phyloP scores from a whole-genome alignment of 2,329 filamentous ascomycete genomes.

The Setomelanomma holmii region DNA sequence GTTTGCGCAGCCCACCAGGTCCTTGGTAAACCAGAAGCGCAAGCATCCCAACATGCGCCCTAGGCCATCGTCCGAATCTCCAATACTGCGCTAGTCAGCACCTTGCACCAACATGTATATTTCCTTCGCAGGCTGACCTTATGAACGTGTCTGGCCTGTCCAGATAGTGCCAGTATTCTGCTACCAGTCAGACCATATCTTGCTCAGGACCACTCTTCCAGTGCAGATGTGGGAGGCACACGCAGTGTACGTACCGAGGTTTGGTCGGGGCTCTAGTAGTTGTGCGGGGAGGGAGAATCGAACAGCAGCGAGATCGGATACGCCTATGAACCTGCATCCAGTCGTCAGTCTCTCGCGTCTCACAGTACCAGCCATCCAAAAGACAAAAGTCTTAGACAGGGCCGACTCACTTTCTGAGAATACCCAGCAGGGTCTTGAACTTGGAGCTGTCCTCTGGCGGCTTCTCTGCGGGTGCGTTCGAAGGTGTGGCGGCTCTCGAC shows the following conservation, averaged over 20 bases:
- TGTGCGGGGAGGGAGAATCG: slow-evolving; percentile 96
- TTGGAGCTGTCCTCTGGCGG: slow-evolving; percentile 81
- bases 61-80: slow-evolving; percentile 87
- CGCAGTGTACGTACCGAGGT: slow-evolving; percentile 67
- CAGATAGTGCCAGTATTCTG: slow-evolving; percentile 98
- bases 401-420: slow-evolving; percentile 77
- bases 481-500: slow-evolving; percentile 46
- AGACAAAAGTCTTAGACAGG: slow-evolving; percentile 38
- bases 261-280: slow-evolving; percentile 93
- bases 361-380: too few species aligned
- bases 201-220: not conserved
- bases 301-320: slow-evolving; percentile 92
- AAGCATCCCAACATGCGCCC: slow-evolving; percentile 95
- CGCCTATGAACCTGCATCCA: slow-evolving; percentile 82
- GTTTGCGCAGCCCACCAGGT: slow-evolving; percentile 64
- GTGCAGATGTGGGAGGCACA: not conserved
- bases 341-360: slow-evolving; percentile 18
- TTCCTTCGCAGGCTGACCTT: slow-evolving; percentile 52
- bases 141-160: slow-evolving; percentile 92
- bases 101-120: not conserved
- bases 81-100: slow-evolving; percentile 65
- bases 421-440: slow-evolving; percentile 85
- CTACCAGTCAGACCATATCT: slow-evolving; percentile 29
- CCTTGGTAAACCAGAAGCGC: slow-evolving; percentile 98
- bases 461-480: slow-evolving; percentile 57